Evolutionary conservation across 2,329 filamentous ascomycete species (phyloP), one percentile per base, ranked within the genome.

Genomic region (Sarocladium strictum): DNA sequence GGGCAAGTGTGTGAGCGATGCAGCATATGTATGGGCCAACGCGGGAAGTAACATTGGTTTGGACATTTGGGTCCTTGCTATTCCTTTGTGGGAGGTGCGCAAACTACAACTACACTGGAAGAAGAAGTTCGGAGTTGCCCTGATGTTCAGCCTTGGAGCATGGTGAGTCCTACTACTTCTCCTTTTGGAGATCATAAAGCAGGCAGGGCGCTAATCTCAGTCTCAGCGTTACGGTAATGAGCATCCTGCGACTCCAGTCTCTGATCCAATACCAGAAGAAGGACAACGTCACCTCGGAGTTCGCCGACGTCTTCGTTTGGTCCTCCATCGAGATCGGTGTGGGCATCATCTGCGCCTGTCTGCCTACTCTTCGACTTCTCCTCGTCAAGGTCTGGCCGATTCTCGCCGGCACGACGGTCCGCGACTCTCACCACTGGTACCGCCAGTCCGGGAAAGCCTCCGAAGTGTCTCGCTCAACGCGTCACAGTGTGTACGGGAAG

Each of bases 21-120:
- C 76, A 56, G 63, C 67, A 1, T 64, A 77, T 15, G 69, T 65
- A 0, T 81, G 75, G 74, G 65, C 72, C 3, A 73, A 76, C 29
- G 77, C 77, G 0, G 69, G 62, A 2, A 69, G 76, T 50, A 76
- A 73, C 54, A 79, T 81, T 53, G 64, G 63, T 1, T 64, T 77
- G 24, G 78, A 81, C 56, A 1, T 78, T 1, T 72, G 71, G 65
- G 74, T 80, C 56, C 64, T 80, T 26, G 67, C 67, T 0, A 63
- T 81, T 4, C 77, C 78, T 1, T 61, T 78, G 3, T 69, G 69
- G 51, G 65, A 72, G 21, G 50, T 79, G 3, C 56, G 65, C 9
- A 55, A 63, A 2, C 62, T 77, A 12, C 64, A 70, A 14, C 60
- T 77, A 15, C 66, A 68, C 47, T 70, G 65, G 62, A 72, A 72